Evolutionary conservation across 208 protist species (phyloP), one percentile per base, ranked within the genome.

Genomic region (Herpetomonas muscarum): DNA sequence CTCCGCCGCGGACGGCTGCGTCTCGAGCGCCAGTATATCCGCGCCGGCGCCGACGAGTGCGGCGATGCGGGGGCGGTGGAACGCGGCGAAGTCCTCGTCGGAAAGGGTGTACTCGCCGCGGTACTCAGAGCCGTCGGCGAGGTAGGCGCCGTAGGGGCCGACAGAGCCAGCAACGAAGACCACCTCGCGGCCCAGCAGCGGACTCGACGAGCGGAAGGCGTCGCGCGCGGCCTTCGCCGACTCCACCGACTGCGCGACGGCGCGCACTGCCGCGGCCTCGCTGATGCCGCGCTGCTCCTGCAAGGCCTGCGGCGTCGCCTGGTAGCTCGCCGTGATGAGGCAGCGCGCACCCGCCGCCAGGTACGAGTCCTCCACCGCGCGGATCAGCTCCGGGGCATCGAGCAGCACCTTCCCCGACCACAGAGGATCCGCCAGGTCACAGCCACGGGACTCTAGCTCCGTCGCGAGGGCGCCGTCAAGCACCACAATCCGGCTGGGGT

Each of bases 21-120:
- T 89, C 55, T 89, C 74, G 31, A 89, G 48, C 17, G 78, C 81
- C n/a, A 89, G 52, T 41, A 85, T 65, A 34, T 89, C 81, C 10
- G 65, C 78, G 26, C 76, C 78, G 3, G 72, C 70, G 15, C 42
- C 32, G 13, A 83, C 56, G 29, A 89, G 63, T 10, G 70, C 67
- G 0, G 49, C 57, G 49, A 89, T 81, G 24, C 79, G 74, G 6
- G 61, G 3, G 5, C 72, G 74, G 59, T 89, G 81, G 32, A 89
- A 89, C 29, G 52, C 45, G 21, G 77, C 58, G 31, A 85, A 76
- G 37, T 70, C 55, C 25, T 54, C 69, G 17, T 31, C 37, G 1
- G 39, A 72, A 0, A 61, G 61, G 0, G 21, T 25, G 52, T 86
- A 89, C 55, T 74, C 70, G 25, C 78, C 77, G 31, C 62, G 61